Evolutionary conservation across 371 early-diverging fungal genomes (phyloP).

Genomic region (Syncephalis plumigaleata): DNA sequence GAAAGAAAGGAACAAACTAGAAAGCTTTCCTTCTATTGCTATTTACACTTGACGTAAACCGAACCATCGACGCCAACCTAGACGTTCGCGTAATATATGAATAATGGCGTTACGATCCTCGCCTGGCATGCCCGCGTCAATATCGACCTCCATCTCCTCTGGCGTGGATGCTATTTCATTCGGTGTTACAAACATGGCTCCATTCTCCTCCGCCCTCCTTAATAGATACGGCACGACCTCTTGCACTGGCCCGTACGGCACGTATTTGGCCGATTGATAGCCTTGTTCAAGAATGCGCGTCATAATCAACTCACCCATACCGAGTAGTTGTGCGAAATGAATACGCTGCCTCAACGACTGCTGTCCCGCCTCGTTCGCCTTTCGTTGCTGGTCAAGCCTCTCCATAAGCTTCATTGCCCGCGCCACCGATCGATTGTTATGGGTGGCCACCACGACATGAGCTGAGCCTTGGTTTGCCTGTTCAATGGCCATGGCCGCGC

Average conservation of each 20-base stretch:
- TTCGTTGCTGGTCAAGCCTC: constrained; percentile 26
- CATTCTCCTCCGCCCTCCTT: constrained; percentile 92
- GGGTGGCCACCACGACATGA: constrained; percentile 76
- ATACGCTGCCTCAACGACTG: constrained; percentile 10
- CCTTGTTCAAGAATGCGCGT: constrained; percentile 58
- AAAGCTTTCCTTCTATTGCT: no score
- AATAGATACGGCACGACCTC: constrained; percentile 89
- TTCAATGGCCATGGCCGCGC: constrained; percentile 28
- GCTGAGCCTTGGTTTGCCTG: constrained; percentile 21
- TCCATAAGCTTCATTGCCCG: constrained; percentile 47
- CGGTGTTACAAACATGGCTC: constrained; percentile 24
- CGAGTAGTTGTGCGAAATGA: constrained; percentile 81
- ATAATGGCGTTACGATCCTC: no score
- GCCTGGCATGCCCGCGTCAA: no score
- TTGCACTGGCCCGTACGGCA: constrained; percentile 80
- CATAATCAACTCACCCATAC: constrained; percentile 73
- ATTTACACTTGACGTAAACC: no score
- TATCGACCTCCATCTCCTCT: no score
- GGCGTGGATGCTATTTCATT: no score
- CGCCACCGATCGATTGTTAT: constrained; percentile 71
- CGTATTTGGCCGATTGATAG: constrained; percentile 74
- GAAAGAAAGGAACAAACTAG: no score
- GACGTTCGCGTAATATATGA: no score
- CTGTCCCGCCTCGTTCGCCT: no score
- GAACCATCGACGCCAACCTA: no score